These are phyloP conservation scores for Chenopodium quinoa DNA, from an alignment of 148 eudicot species.

Conservation along the genomic window DNA sequence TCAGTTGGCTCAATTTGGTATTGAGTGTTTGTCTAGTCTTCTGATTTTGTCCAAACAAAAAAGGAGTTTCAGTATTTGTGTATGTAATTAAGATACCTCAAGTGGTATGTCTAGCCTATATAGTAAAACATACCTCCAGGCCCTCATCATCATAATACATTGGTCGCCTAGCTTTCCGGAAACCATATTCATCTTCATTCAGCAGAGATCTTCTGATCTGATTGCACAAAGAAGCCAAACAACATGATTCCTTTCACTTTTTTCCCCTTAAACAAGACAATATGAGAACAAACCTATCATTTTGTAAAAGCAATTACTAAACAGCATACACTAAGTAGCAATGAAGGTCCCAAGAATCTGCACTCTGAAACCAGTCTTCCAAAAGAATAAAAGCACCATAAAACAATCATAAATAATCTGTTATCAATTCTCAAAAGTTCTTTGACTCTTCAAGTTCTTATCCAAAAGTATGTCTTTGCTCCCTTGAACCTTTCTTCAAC, in stretches of 20 bases:
- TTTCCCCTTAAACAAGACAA: neutral
- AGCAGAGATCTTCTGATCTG: conserved; percentile 69
- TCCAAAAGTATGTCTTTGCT: neutral
- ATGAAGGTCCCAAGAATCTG: neutral
- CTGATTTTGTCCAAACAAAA: conserved; percentile 35
- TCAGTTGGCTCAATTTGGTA: conserved; percentile 67
- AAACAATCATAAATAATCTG: neutral
- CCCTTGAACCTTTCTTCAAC: neutral
- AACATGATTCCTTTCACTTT: neutral
- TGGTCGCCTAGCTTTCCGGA: conserved; percentile 65
- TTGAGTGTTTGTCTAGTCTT: conserved; percentile 69
- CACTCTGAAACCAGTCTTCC: neutral
- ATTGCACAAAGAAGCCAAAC: conserved; percentile 15
- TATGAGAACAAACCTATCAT: neutral
- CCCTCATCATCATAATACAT: conserved; percentile 80
- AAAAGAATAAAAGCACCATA: neutral
- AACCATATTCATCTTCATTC: conserved; percentile 84
- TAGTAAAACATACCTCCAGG: conserved; percentile 51
- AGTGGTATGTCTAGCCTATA: neutral
- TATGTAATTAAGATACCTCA: neutral
- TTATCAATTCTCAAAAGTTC: neutral
- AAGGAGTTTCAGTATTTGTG: neutral
- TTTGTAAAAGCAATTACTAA: neutral
- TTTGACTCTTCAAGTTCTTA: neutral
- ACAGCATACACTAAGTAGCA: neutral